Evolutionary conservation across 2,329 filamentous ascomycete species (phyloP).

Genomic region (Aulographum hederae): DNA sequence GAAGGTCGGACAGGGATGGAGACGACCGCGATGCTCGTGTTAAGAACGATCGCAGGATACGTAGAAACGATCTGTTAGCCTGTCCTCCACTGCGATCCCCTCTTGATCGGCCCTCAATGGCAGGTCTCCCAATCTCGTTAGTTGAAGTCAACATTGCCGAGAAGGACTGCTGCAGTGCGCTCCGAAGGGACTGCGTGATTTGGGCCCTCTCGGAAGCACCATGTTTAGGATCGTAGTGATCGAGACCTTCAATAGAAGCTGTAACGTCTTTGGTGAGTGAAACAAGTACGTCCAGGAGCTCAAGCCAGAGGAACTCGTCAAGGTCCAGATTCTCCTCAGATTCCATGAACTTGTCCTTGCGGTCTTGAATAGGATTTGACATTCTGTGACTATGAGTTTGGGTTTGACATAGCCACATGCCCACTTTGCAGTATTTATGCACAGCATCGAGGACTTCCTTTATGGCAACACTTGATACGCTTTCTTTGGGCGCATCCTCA

Average conservation of each 20-base stretch:
- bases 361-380: conserved; percentile 12
- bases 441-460: conserved; percentile 59
- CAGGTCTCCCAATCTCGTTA: conserved; percentile 10
- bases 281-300: conserved; percentile 44
- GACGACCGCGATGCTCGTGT: conserved; percentile 64
- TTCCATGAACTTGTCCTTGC: not conserved
- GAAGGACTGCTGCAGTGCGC: conserved; percentile 76
- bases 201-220: conserved; percentile 34
- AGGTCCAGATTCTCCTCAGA: conserved; percentile 38
- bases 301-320: conserved; percentile 48
- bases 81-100: no score
- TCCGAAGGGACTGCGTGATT: conserved; percentile 50
- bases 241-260: conserved; percentile 22
- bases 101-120: no score
- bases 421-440: conserved; percentile 80
- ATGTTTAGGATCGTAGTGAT: conserved; percentile 11
- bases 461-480: conserved; percentile 44
- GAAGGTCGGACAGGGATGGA: conserved; percentile 72
- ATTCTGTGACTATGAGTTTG: conserved; percentile 47
- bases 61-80: conserved; percentile 61
- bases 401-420: conserved; percentile 86
- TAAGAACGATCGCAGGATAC: conserved; percentile 76
- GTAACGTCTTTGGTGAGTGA: conserved; percentile 28
- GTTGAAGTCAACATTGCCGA: conserved; percentile 67
- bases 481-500: conserved; percentile 36